Percentiles rank a stretch among this genome's conserved stretches.
These are phyloP conservation scores for Escovopsis sp. DNA, from an alignment of 2,329 filamentous ascomycete species.

Conservation along the genomic window DNA sequence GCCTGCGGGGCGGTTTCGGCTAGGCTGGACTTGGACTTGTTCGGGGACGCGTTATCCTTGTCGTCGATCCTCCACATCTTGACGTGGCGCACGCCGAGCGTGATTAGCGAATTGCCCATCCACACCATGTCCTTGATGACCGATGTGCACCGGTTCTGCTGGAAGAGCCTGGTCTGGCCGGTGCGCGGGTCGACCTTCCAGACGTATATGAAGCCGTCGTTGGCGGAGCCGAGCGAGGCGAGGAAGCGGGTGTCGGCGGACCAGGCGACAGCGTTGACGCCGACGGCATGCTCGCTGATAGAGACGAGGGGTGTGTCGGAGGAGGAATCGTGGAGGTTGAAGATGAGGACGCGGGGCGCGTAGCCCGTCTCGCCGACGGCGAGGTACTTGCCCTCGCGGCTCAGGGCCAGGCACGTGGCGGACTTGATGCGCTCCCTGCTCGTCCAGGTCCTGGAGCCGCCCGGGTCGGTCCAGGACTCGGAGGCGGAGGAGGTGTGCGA, in stretches of 20 bases:
- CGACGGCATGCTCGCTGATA: constrained; percentile 79
- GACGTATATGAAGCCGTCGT: constrained; percentile 87
- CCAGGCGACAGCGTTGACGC: constrained; percentile 79
- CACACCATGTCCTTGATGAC: constrained; percentile 76
- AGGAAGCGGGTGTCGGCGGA: constrained; percentile 75
- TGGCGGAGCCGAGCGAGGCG: constrained; percentile 74
- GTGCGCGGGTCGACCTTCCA: constrained; percentile 78
- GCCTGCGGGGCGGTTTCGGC: no score
- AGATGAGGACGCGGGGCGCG: constrained; percentile 79
- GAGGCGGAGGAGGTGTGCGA: constrained; percentile 31
- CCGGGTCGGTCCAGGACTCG: constrained; percentile 46
- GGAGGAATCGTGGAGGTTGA: constrained; percentile 65
- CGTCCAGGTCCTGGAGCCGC: constrained; percentile 60
- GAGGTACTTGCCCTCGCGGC: constrained; percentile 71
- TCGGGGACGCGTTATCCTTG: constrained; percentile 39
- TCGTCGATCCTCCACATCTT: constrained; percentile 88
- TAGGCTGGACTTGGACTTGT: constrained; percentile 37
- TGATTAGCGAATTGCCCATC: constrained; percentile 73
- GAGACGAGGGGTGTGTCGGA: constrained; percentile 72
- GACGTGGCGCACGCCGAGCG: constrained; percentile 78
- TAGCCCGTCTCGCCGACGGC: constrained; percentile 95
- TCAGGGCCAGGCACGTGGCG: constrained; percentile 79
- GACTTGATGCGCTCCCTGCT: constrained; percentile 89
- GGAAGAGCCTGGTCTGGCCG: constrained; percentile 62
- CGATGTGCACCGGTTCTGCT: constrained; percentile 86